Base-by-base conservation (phyloP, 805 yeast species). In the Ogataea wickerhamii region DNA sequence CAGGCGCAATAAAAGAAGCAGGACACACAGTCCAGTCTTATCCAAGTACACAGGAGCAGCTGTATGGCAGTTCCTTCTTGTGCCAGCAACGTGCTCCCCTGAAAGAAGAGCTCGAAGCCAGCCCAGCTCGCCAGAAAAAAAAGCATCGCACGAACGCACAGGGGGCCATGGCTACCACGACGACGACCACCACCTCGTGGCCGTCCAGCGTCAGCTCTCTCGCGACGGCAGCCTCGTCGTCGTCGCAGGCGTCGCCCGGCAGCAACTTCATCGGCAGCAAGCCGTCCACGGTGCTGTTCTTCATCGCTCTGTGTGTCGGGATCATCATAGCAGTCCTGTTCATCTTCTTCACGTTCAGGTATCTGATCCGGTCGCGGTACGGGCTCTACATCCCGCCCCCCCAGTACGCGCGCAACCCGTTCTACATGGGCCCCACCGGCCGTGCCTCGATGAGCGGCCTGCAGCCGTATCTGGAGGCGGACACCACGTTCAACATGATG, bases 231-330 rank as follows among this genome's bases (percentile, higher is more conserved):
- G 11, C 37, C 6, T 12, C 18, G 5, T n/a, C 37, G 13, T 13
- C 40, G 13, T 21, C 38, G 11, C 6, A 11, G 6, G 8, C 34
- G 14, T 8, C 31, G 4, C 18, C 34, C 8, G 37, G 37, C 6
- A 32, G 45, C 18, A 44, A 31, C 23, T 58, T 57, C 43, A 54
- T 63, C 13, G 67, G 66, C 5, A 72, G 68, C 48, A 66, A 73
- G 24, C 84, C 85, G 1, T 75, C 84, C 1, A 77, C 83, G 1
- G 77, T 78, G 24, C 60, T 80, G 21, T 80, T 80, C 58, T 77
- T 78, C 57, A 60, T 80, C 10, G 84, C 86, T 1, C 65, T 80
- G 24, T 74, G 80, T 1, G 74, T 78, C 11, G 86, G 85, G 3
- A 71, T 78, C 10, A 52, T 71, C 17, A 77, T 79, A 27, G 83